phyloP scores from a whole-genome alignment of 176 grass and related monocot species.

The Leersia perrieri region DNA sequence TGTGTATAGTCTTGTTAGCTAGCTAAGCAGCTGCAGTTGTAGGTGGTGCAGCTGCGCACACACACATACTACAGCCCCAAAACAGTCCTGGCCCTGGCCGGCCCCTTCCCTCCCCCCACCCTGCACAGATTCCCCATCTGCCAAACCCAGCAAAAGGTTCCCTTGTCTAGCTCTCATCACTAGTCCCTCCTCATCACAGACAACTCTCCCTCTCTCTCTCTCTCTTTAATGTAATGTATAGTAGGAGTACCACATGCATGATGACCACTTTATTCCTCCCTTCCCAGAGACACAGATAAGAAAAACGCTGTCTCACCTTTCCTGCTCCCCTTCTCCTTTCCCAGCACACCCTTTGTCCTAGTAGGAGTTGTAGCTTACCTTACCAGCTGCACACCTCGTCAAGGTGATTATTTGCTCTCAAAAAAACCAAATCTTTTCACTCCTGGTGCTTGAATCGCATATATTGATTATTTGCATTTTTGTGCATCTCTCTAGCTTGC shows the following conservation, averaged over 20 bases:
- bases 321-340: background rate
- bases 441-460: background rate
- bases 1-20: background rate
- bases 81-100: background rate
- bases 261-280: conserved; percentile 26
- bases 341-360: conserved; percentile 7
- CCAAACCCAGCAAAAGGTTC: conserved; percentile 20
- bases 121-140: conserved; percentile 45
- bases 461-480: no score
- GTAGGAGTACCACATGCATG: background rate
- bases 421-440: background rate
- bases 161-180: background rate
- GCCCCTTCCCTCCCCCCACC: no score
- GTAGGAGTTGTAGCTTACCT: no score
- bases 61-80: conserved; percentile 22
- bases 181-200: no score
- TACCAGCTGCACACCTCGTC: background rate
- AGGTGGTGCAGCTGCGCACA: background rate
- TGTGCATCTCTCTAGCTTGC: background rate
- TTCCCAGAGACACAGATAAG: conserved; percentile 1
- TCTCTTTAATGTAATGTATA: background rate
- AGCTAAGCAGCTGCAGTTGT: background rate
- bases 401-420: background rate
- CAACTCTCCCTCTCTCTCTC: background rate
- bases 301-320: conserved; percentile 7